phyloP scores from a whole-genome alignment of 2,329 filamentous ascomycete genomes.

The Leptographium wingfieldii region DNA sequence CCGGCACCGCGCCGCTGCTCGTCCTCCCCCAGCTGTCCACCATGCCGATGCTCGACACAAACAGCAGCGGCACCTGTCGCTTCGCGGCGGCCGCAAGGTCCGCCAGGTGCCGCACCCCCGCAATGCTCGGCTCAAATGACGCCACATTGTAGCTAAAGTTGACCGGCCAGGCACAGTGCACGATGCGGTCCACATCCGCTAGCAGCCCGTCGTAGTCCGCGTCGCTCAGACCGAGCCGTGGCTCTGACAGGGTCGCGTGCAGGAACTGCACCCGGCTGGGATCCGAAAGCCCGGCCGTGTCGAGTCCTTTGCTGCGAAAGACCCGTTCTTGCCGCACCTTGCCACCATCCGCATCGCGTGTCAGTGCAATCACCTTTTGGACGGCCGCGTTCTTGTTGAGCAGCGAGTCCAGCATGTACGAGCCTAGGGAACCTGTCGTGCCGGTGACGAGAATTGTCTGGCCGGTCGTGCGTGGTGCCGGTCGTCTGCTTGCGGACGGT shows the following conservation, averaged over 20 bases:
- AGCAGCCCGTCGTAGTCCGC: constrained; percentile 24
- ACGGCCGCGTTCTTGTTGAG: constrained; percentile 11
- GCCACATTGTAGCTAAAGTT: constrained; percentile 37
- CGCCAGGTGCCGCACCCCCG: constrained; percentile 36
- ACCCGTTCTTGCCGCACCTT: constrained; percentile 23
- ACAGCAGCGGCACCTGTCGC: constrained; percentile 25
- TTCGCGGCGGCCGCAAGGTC: constrained; percentile 22
- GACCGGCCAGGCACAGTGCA: constrained; percentile 45
- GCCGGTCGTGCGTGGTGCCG: constrained; percentile 13
- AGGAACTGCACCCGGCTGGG: constrained; percentile 25
- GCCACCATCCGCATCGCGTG: constrained; percentile 30
- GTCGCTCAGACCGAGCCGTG: constrained; percentile 32
- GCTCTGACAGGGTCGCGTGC: constrained; percentile 32
- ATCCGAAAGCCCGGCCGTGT: constrained; percentile 21
- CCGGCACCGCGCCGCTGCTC: constrained; percentile 20
- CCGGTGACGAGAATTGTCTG: constrained; percentile 34
- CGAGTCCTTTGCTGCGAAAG: constrained; percentile 9
- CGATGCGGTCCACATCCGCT: constrained; percentile 28
- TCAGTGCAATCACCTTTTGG: constrained; percentile 33
- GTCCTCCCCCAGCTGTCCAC: constrained; percentile 15
- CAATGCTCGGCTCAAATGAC: constrained; percentile 37
- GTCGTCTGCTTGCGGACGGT: constrained; percentile 15
- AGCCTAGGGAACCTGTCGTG: constrained; percentile 35
- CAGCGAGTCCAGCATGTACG: constrained; percentile 30
- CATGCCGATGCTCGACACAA: constrained; percentile 30